Evolutionary conservation across 169 alveolate genomes (phyloP).

Genomic region (Plasmodium sp.): DNA sequence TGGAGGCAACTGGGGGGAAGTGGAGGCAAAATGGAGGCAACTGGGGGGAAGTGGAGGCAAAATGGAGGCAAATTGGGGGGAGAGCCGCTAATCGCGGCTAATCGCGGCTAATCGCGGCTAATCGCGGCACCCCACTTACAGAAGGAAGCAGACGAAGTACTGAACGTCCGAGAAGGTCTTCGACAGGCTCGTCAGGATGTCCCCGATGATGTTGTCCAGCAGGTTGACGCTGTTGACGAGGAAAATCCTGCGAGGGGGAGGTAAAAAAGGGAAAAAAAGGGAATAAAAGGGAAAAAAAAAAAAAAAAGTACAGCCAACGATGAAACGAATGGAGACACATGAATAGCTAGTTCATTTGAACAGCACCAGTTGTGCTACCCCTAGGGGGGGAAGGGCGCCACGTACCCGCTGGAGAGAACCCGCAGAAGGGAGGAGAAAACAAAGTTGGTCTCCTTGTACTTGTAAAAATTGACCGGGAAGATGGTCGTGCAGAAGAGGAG

Average conservation of each 20-base stretch:
- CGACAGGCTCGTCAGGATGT: constrained; percentile 84
- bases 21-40: background rate
- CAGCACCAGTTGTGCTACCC: background rate
- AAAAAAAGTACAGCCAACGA: background rate
- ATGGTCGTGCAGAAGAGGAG: constrained; percentile 35
- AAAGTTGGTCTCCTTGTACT: constrained; percentile 76
- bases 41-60: background rate
- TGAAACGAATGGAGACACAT: background rate
- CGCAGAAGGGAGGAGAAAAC: constrained; percentile 73
- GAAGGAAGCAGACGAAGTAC: constrained; percentile 79
- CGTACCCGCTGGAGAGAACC: constrained; percentile 72
- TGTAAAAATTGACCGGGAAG: constrained; percentile 46
- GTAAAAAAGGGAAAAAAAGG: background rate
- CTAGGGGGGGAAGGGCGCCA: background rate
- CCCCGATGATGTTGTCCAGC: constrained; percentile 86
- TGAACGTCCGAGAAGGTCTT: constrained; percentile 87
- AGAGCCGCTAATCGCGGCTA: no score
- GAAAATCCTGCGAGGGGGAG: constrained; percentile 72
- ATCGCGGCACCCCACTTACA: constrained; percentile 34
- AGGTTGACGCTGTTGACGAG: constrained; percentile 82
- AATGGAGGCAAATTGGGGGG: background rate
- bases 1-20: background rate
- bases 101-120: no score
- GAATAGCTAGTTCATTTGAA: background rate
- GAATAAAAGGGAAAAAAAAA: no score